Evolutionary conservation across 208 protist genomes (phyloP), one percentile per base, ranked within the genome.

Genomic region (Trypanosoma avium): DNA sequence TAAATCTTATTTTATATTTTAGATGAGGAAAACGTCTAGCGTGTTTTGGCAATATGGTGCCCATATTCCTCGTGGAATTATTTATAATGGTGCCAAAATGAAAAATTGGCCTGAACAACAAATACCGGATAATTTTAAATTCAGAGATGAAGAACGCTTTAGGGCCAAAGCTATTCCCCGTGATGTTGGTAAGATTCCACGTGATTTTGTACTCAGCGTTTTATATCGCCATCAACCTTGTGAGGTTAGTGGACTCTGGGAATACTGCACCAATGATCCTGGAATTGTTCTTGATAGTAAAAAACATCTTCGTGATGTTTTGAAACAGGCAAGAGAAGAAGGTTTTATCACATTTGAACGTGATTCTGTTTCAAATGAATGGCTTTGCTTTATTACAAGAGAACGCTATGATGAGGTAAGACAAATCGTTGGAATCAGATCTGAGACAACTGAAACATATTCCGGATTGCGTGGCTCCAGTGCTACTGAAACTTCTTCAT

Each of bases 221-320:
- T 81, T 96, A 35, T 96, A 94, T 72, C 86, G 80, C 30, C 73
- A 93, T 64, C 91, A 96, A 68, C 91, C 91, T 10, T 96, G 91
- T 56, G 85, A 93, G 68, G 81, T 96, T 10, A 67, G 71, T n/a
- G 56, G 75, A 4, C 78, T 96, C 19, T 96, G 91, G 91, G 75
- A 86, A 66, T 53, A 82, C 43, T 96, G 91, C 77, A 81, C 76
- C 30, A 61, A 64, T 15, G 91, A 94, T 61, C 81, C 91, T 13
- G 79, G 80, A 48, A 90, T 85, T 33, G 88, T 94, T n/a, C 81
- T 96, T 0, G 91, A 96, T 63, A 94, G 88, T 74, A 94, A 93
- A 68, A 67, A 81, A n/a, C 91, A 96, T 63, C 83, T 96, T 57
- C 88, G 91, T 42, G 79, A 88, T 33, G 91, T 96, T 32, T 76